A percentile compares a stretch with the other conserved stretches of the same genome.
Evolutionary conservation across 306 rosid genomes (phyloP).

Genomic region (Castanospermum australe): DNA sequence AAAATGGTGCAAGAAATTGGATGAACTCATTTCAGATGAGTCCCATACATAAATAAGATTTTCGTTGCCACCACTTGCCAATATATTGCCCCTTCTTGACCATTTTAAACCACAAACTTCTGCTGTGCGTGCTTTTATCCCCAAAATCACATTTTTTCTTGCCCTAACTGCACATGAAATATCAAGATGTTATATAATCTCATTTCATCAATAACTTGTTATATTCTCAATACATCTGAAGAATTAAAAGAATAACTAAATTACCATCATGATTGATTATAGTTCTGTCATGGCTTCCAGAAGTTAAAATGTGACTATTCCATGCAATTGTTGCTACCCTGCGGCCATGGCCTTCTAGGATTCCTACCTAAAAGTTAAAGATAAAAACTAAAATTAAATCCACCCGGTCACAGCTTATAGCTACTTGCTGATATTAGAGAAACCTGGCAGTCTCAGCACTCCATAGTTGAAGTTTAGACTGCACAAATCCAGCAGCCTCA

Average conservation of each 20-base stretch:
- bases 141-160: constrained; percentile 37
- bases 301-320: constrained; percentile 65
- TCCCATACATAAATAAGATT: constrained; percentile 78
- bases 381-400: not conserved
- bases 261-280: constrained; percentile 76
- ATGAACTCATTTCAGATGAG: constrained; percentile 58
- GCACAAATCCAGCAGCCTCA: constrained; percentile 49
- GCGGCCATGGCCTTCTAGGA: constrained; percentile 47
- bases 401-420: not conserved
- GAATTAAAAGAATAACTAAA: not conserved
- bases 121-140: constrained; percentile 45
- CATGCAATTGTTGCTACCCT: constrained; percentile 62
- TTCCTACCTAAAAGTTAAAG: constrained; percentile 47
- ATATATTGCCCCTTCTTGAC: constrained; percentile 60
- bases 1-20: constrained; percentile 60
- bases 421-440: constrained; percentile 11
- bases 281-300: constrained; percentile 75
- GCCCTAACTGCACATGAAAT: constrained; percentile 54
- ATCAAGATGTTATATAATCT: not conserved
- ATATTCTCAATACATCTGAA: not conserved
- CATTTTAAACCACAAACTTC: constrained; percentile 81
- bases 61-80: constrained; percentile 91
- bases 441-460: constrained; percentile 56
- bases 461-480: constrained; percentile 66
- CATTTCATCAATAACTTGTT: not conserved